Conservation (phyloP, 176 grass and related monocot genomes). For the Bothriochloa decipiens region DNA sequence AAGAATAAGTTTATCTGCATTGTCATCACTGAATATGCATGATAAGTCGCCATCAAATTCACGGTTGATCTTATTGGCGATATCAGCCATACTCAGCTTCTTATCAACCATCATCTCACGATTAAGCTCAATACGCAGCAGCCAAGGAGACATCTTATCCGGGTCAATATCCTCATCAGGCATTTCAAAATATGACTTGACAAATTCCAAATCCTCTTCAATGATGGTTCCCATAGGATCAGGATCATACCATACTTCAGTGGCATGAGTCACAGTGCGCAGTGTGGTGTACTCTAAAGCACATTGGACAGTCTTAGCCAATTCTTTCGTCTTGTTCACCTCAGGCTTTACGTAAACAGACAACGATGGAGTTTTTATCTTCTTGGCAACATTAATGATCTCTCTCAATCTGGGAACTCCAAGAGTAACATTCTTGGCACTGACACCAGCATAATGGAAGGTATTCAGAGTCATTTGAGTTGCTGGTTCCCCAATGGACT, state of each 20-base stretch:
- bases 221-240: too few species aligned
- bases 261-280: too few species aligned
- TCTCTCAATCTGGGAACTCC: constrained; percentile 89
- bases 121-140: constrained; percentile 92
- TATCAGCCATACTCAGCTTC: constrained; percentile 97
- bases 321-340: constrained; percentile 50
- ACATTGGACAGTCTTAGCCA: too few species aligned
- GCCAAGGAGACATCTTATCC: constrained; percentile 91
- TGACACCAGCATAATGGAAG: constrained; percentile 97
- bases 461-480: constrained; percentile 97
- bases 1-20: too few species aligned
- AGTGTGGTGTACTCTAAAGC: too few species aligned
- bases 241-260: too few species aligned
- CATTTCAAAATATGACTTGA: too few species aligned
- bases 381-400: constrained; percentile 95
- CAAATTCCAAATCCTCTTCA: too few species aligned
- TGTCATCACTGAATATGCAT: too few species aligned
- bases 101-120: constrained; percentile 99
- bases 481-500: constrained; percentile 94
- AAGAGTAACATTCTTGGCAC: constrained; percentile 97
- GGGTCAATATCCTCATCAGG: constrained; percentile 64
- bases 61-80: constrained; percentile 19
- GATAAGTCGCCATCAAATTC: too few species aligned
- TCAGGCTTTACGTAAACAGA: constrained; percentile 86
- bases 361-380: constrained; percentile 84